Conservation (phyloP, 1,284 basidiomycete genomes). For the Earliella scabrosa region DNA sequence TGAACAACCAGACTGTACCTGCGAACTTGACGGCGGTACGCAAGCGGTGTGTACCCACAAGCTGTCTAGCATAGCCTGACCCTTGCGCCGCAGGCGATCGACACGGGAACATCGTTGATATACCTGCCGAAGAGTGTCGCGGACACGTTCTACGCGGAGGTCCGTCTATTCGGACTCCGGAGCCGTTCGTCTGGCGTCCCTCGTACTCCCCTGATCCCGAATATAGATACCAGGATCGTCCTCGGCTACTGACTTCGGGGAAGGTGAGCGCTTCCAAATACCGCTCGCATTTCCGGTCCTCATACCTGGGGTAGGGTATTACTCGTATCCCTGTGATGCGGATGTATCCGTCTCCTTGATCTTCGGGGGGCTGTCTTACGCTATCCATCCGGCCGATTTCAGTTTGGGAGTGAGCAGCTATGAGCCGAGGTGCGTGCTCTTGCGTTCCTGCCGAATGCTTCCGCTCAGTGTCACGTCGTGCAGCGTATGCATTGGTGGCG, state of each 20-base stretch:
- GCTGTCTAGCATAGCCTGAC: neutral
- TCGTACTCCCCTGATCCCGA: no score
- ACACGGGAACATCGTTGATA: constrained; percentile 64
- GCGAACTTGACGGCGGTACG: constrained; percentile 44
- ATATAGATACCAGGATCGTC: constrained; percentile 59
- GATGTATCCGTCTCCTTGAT: constrained; percentile 46
- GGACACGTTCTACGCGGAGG: constrained; percentile 45
- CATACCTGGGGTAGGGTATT: constrained; percentile 44
- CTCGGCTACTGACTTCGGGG: constrained; percentile 44
- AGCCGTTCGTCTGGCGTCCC: no score
- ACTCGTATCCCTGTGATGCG: constrained; percentile 52
- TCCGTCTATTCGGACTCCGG: constrained; percentile 29
- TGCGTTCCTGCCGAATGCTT: no score
- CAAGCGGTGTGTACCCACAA: constrained; percentile 9
- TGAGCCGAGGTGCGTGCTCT: constrained; percentile 37
- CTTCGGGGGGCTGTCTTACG: constrained; percentile 57
- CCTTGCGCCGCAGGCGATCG: constrained; percentile 51
- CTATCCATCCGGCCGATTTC: constrained; percentile 50
- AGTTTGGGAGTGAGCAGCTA: no score
- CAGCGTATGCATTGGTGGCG: constrained; percentile 68
- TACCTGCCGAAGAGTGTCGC: constrained; percentile 51
- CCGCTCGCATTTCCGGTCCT: neutral
- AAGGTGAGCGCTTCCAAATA: constrained; percentile 34
- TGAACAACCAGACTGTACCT: constrained; percentile 33
- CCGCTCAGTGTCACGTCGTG: neutral